Evolutionary conservation across 2,329 filamentous ascomycete species (phyloP).

Genomic region (Xenoacremonium recifei): DNA sequence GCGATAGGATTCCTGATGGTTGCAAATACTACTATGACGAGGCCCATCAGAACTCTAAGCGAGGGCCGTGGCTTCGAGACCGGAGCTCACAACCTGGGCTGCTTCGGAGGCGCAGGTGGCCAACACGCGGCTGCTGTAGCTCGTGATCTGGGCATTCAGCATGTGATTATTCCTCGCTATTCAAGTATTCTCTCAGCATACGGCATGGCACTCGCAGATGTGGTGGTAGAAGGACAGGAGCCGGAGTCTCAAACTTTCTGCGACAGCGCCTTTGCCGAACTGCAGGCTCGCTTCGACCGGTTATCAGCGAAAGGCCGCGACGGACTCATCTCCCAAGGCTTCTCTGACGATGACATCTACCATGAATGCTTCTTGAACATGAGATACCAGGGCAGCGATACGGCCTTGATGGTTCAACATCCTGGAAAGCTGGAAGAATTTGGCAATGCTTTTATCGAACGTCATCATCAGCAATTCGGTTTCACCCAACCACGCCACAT

Average conservation of each 20-base stretch:
- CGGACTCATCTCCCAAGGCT: conserved; percentile 32
- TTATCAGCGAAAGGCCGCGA: conserved; percentile 20
- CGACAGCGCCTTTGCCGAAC: conserved; percentile 10
- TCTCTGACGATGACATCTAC: conserved; percentile 39
- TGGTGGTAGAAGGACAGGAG: conserved; percentile 40
- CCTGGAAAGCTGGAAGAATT: conserved; percentile 28
- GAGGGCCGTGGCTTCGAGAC: conserved; percentile 28
- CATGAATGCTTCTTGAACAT: conserved; percentile 44
- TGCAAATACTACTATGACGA: conserved; percentile 72
- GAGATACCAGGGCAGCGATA: conserved; percentile 44
- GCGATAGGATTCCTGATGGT: conserved; percentile 74
- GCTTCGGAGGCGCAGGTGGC: conserved; percentile 37
- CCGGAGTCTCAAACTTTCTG: conserved; percentile 32
- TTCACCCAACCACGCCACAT: conserved; percentile 39
- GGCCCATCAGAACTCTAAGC: conserved; percentile 54
- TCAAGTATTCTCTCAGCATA: conserved; percentile 47
- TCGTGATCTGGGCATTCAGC: conserved; percentile 38
- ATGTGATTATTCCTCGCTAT: conserved; percentile 43
- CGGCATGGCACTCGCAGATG: conserved; percentile 44
- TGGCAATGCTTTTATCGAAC: conserved; percentile 28
- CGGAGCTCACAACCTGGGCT: conserved; percentile 23
- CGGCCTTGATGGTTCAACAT: conserved; percentile 37
- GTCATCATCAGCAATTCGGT: conserved; percentile 42
- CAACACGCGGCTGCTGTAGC: conserved; percentile 46
- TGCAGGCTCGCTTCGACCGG: conserved; percentile 20